Conservation (phyloP, 805 yeast species). For the Soucietia sequanensis region DNA sequence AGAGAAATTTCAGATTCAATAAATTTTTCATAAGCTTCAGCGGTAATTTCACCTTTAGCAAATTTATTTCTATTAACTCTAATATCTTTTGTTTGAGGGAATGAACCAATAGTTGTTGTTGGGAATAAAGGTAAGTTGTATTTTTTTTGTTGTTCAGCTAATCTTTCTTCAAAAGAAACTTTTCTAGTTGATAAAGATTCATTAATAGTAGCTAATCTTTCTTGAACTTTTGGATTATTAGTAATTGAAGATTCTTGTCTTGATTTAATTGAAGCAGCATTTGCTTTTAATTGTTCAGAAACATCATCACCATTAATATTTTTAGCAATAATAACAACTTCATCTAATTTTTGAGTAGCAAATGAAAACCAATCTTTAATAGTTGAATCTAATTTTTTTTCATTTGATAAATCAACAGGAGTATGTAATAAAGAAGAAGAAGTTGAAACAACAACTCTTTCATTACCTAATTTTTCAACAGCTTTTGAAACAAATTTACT, state of each 20-base stretch:
- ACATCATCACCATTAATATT: constrained; percentile 83
- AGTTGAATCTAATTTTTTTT: constrained; percentile 84
- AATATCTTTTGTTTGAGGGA: constrained; percentile 99
- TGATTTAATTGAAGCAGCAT: constrained; percentile 80
- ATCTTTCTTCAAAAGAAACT: constrained; percentile 83
- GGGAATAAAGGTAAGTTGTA: constrained; percentile 98
- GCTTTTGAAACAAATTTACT: constrained; percentile 79
- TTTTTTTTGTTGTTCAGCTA: constrained; percentile 78
- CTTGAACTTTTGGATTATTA: constrained; percentile 86
- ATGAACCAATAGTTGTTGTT: constrained; percentile 99
- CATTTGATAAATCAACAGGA: constrained; percentile 93
- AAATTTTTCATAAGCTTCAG: constrained; percentile 94
- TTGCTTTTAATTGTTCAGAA: constrained; percentile 72
- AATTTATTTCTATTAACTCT: constrained; percentile 98
- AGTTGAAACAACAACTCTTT: constrained; percentile 86
- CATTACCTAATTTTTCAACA: constrained; percentile 78
- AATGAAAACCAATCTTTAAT: constrained; percentile 98
- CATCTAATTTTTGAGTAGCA: constrained; percentile 93
- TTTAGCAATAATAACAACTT: constrained; percentile 90
- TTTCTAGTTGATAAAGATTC: constrained; percentile 79
- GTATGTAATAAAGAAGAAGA: constrained; percentile 98
- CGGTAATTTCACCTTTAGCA: constrained; percentile 93
- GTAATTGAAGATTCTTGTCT: constrained; percentile 87
- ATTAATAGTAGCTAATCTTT: constrained; percentile 77
- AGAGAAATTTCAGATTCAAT: constrained; percentile 94